These are phyloP conservation scores for Sisymbrium irio DNA, from an alignment of 345 rosid genomes.

Conservation along the genomic window DNA sequence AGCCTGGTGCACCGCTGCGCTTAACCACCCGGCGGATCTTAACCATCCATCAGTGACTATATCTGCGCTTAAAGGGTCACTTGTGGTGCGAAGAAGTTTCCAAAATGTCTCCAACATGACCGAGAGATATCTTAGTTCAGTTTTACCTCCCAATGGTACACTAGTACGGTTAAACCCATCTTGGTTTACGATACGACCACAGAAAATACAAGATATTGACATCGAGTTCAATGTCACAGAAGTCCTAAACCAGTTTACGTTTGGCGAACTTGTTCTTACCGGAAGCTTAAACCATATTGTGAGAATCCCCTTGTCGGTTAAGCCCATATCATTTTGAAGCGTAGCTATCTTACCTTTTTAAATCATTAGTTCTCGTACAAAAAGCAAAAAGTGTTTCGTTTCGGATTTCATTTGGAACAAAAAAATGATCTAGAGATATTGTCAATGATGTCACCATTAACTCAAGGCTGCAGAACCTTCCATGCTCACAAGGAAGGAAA, in stretches of 20 bases:
- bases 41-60: slow-evolving; percentile 78
- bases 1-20: slow-evolving; percentile 40
- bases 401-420: no score
- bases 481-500: no score
- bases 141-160: slow-evolving; percentile 68
- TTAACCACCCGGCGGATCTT: slow-evolving; percentile 60
- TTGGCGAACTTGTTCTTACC: slow-evolving; percentile 65
- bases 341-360: no score
- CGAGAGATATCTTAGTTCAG: slow-evolving; percentile 53
- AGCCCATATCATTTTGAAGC: slow-evolving; percentile 31
- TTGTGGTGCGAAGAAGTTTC: slow-evolving; percentile 49
- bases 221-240: slow-evolving; percentile 47
- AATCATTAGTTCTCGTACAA: no score
- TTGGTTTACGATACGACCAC: slow-evolving; percentile 54
- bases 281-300: slow-evolving; percentile 73
- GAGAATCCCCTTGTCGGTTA: slow-evolving; percentile 58
- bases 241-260: slow-evolving; percentile 44
- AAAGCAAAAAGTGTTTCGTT: no score
- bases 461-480: no score
- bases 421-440: no score
- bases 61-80: slow-evolving; percentile 45
- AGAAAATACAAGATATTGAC: slow-evolving; percentile 46
- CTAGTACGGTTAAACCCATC: slow-evolving; percentile 48
- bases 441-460: no score
- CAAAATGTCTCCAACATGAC: slow-evolving; percentile 49